A percentile compares a stretch with the other conserved stretches of the same genome.
phyloP scores from a whole-genome alignment of 306 rosid genomes.

The Trifolium repens region DNA sequence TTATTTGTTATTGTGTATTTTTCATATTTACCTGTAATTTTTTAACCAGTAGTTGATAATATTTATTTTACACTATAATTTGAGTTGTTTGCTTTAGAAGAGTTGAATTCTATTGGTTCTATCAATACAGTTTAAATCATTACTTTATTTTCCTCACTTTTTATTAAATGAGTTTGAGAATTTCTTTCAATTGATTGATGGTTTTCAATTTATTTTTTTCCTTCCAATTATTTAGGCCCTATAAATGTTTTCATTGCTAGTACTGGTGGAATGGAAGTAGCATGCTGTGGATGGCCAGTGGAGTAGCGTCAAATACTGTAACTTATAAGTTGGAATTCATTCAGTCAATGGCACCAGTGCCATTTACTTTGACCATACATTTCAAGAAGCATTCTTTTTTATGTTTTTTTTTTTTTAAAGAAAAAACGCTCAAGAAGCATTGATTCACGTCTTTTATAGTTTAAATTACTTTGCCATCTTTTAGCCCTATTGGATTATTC shows the following conservation, averaged over 20 bases:
- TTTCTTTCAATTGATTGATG: neutral
- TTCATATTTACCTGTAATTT: neutral
- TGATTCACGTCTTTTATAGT: too few relatives aligned
- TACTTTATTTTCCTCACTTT: neutral
- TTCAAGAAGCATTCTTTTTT: too few relatives aligned
- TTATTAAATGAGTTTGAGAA: neutral
- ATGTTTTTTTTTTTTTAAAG: too few relatives aligned
- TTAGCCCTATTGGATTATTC: neutral
- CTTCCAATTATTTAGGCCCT: neutral
- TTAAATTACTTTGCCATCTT: too few relatives aligned
- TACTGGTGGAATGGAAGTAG: too few relatives aligned
- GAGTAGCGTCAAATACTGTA: too few relatives aligned
- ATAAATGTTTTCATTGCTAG: neutral
- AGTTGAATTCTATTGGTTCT: neutral
- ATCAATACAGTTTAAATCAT: neutral
- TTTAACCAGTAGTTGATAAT: neutral
- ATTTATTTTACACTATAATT: neutral
- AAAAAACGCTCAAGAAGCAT: too few relatives aligned
- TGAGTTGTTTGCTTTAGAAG: too few relatives aligned
- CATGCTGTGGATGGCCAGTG: too few relatives aligned
- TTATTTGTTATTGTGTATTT: neutral
- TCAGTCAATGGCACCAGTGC: too few relatives aligned
- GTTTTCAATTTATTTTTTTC: neutral
- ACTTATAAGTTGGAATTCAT: too few relatives aligned
- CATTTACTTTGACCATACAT: too few relatives aligned